A percentile compares a stretch with the other conserved stretches of the same genome.
phyloP scores from a whole-genome alignment of 345 rosid species.

The Rhizophora mangle region DNA sequence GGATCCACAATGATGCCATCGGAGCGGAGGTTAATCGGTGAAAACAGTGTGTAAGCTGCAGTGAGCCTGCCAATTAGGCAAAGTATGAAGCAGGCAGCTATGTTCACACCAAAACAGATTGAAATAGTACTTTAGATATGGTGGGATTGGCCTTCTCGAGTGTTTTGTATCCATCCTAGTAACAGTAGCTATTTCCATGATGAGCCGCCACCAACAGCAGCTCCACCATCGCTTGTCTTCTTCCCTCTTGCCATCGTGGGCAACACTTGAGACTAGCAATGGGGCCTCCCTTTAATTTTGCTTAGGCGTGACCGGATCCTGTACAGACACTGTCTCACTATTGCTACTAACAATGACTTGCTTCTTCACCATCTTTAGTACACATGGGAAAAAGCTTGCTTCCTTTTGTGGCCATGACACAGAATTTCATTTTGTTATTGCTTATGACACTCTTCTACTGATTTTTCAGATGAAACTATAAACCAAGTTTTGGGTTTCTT shows the following conservation, averaged over 20 bases:
- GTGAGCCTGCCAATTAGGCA: neutral
- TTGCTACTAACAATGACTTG: neutral
- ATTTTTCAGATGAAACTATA: too few species aligned
- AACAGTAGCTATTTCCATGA: neutral
- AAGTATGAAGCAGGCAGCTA: neutral
- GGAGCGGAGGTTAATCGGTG: neutral
- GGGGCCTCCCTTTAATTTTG: neutral
- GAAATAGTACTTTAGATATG: neutral
- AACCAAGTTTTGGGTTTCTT: too few species aligned
- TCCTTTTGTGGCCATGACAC: too few species aligned
- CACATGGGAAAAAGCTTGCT: too few species aligned
- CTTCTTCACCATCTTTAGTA: neutral
- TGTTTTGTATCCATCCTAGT: neutral
- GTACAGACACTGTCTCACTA: neutral
- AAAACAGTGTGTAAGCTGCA: neutral
- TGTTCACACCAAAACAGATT: neutral
- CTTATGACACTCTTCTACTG: too few species aligned
- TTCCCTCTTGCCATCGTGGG: neutral
- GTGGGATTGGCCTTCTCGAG: neutral
- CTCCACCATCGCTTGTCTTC: conserved; percentile 3
- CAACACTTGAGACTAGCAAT: neutral
- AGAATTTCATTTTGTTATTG: too few species aligned
- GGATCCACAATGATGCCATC: neutral
- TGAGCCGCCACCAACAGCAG: neutral
- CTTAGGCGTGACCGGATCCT: neutral